These are phyloP conservation scores for Krasilnikovozyma curviuscula DNA, from an alignment of 768 basidiomycete genomes.

Conservation along the genomic window DNA sequence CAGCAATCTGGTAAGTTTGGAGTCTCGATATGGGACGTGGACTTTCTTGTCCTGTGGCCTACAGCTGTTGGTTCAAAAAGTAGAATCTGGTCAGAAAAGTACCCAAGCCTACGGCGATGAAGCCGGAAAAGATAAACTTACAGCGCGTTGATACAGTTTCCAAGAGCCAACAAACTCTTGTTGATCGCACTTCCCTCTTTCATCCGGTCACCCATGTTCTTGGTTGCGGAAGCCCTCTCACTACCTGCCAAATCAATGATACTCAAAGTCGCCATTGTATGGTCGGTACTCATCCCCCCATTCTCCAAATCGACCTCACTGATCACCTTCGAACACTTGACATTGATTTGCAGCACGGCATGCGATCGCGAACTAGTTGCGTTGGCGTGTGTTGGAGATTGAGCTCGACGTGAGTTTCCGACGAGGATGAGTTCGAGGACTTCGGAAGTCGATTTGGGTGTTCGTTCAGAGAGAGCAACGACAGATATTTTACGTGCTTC, in stretches of 20 bases:
- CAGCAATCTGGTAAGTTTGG: conserved; percentile 88
- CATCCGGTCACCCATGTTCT: conserved; percentile 95
- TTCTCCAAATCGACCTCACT: conserved; percentile 56
- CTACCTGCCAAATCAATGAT: conserved; percentile 97
- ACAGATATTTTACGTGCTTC: conserved; percentile 63
- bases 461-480: conserved; percentile 59
- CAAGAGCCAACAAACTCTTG: conserved; percentile 87
- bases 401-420: conserved; percentile 73
- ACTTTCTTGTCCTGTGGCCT: conserved; percentile 52
- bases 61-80: conserved; percentile 36
- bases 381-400: conserved; percentile 89
- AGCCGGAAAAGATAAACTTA: no score
- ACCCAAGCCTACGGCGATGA: no score
- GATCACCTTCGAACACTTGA: no score
- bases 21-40: conserved; percentile 92
- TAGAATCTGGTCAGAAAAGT: no score
- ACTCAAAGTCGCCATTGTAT: conserved; percentile 73
- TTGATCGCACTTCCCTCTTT: conserved; percentile 98
- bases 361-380: conserved; percentile 93
- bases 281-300: conserved; percentile 57
- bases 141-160: conserved; percentile 95
- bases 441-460: conserved; percentile 66
- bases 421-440: conserved; percentile 81
- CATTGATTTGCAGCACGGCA: conserved; percentile 88
- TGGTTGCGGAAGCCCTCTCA: conserved; percentile 86